These are phyloP conservation scores for Ceratocystis huliohia DNA, from an alignment of 2,329 filamentous ascomycete species.

Conservation along the genomic window DNA sequence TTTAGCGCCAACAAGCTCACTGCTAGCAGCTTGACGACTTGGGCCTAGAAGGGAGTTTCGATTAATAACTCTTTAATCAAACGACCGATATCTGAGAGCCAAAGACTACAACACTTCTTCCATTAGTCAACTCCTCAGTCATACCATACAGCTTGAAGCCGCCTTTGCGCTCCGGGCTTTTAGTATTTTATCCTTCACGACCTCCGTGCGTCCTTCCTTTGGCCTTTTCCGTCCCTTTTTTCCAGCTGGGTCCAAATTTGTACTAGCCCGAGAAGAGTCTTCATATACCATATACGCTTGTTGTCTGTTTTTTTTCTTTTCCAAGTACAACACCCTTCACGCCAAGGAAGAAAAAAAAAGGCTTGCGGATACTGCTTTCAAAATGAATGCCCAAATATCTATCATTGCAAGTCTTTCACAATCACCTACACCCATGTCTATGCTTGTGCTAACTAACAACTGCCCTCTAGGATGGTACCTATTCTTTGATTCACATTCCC, in stretches of 20 bases:
- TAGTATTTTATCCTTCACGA: constrained; percentile 3
- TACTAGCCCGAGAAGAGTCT: background rate
- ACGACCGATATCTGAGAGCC: background rate
- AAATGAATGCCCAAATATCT: constrained; percentile 45
- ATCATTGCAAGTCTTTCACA: constrained; percentile 38
- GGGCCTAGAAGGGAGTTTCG: background rate
- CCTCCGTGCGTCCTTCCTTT: constrained; percentile 3
- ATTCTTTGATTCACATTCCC: constrained; percentile 84
- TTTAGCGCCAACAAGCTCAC: constrained; percentile 9
- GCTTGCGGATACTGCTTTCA: too few relatives aligned
- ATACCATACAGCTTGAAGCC: constrained; percentile 5
- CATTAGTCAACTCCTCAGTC: too few relatives aligned
- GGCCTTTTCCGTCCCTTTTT: background rate
- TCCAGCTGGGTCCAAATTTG: constrained; percentile 20
- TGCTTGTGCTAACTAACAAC: background rate
- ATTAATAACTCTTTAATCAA: background rate
- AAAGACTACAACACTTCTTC: too few relatives aligned
- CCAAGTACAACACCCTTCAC: background rate
- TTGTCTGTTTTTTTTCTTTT: background rate
- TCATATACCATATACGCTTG: background rate
- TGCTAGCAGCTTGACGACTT: background rate
- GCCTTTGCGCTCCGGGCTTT: background rate
- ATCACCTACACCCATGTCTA: background rate
- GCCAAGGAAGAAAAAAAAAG: background rate
- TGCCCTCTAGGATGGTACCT: constrained; percentile 58